Conservation (phyloP, 768 basidiomycete species). For the Panus rudis region DNA sequence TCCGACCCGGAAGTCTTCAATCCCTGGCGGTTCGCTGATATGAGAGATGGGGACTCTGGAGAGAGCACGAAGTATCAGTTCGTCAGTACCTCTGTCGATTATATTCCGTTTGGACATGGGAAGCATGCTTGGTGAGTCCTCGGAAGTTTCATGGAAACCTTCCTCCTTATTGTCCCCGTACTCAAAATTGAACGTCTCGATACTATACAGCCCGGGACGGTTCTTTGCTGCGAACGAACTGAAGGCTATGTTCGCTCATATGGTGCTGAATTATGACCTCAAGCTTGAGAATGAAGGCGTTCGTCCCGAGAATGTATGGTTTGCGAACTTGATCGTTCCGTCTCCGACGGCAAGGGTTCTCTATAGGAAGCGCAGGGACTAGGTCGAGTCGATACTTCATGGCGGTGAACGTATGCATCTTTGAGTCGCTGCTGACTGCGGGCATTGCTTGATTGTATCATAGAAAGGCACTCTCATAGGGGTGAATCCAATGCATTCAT, state of each 20-base stretch:
- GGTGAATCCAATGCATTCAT: too few species aligned
- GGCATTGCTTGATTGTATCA: too few species aligned
- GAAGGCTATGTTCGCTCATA: slow-evolving; percentile 27
- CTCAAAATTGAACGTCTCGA: background rate
- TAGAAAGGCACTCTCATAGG: too few species aligned
- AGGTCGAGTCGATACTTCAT: too few species aligned
- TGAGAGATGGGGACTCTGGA: slow-evolving; percentile 6
- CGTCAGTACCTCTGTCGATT: slow-evolving; percentile 12
- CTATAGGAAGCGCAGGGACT: slow-evolving; percentile 23
- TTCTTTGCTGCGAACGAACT: slow-evolving; percentile 29
- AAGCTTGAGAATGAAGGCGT: slow-evolving; percentile 17
- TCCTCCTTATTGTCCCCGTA: background rate
- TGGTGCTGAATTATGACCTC: slow-evolving; percentile 27
- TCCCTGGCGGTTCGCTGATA: slow-evolving; percentile 17
- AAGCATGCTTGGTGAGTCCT: slow-evolving; percentile 15
- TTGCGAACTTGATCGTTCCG: slow-evolving; percentile 13
- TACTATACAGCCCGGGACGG: slow-evolving; percentile 24
- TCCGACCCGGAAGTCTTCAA: slow-evolving; percentile 15
- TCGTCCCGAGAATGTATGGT: slow-evolving; percentile 14
- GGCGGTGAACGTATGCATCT: too few species aligned
- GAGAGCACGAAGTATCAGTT: slow-evolving; percentile 9
- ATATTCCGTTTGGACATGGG: slow-evolving; percentile 15
- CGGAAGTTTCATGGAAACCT: background rate
- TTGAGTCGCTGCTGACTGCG: too few species aligned
- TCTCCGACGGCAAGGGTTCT: slow-evolving; percentile 13